These are phyloP conservation scores for Gonium pectorale DNA, from an alignment of 139 green algal species.

Conservation along the genomic window DNA sequence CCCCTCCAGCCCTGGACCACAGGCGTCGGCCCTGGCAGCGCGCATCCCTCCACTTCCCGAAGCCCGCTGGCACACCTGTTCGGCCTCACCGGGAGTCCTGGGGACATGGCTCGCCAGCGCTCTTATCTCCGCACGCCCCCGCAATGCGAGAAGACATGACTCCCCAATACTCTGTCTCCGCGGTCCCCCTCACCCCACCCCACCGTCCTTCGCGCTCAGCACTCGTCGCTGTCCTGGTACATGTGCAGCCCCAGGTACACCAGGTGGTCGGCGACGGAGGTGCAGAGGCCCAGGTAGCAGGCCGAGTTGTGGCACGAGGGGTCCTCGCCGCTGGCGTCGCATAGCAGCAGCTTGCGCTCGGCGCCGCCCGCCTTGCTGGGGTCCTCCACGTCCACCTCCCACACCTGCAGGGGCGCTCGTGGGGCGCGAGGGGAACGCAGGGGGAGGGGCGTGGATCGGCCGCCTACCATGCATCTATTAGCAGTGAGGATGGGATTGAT, in stretches of 20 bases:
- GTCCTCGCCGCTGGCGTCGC: constrained; percentile 87
- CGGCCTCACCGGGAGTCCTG: not conserved
- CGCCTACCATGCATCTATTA: no score
- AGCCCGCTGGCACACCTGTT: not conserved
- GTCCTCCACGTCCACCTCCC: constrained; percentile 74
- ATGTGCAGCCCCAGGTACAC: constrained; percentile 79
- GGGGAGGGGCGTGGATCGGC: no score
- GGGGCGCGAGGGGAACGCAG: not conserved
- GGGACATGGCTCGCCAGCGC: not conserved
- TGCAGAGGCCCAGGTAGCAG: constrained; percentile 89
- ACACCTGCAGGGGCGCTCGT: constrained; percentile 54
- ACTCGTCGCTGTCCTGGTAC: constrained; percentile 64
- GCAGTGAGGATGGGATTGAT: no score
- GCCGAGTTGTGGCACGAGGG: constrained; percentile 85
- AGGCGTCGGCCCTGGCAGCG: not conserved
- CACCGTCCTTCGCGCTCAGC: constrained; percentile 35
- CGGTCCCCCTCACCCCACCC: not conserved
- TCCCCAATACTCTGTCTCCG: not conserved
- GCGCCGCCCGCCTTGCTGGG: not conserved
- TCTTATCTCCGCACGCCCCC: not conserved
- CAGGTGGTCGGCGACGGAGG: constrained; percentile 81
- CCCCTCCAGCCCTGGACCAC: no score
- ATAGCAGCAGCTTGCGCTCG: constrained; percentile 66
- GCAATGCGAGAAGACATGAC: not conserved
- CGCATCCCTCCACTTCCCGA: not conserved